Evolutionary conservation across 768 basidiomycete genomes (phyloP).

Genomic region (Hydnomerulius pinastri): DNA sequence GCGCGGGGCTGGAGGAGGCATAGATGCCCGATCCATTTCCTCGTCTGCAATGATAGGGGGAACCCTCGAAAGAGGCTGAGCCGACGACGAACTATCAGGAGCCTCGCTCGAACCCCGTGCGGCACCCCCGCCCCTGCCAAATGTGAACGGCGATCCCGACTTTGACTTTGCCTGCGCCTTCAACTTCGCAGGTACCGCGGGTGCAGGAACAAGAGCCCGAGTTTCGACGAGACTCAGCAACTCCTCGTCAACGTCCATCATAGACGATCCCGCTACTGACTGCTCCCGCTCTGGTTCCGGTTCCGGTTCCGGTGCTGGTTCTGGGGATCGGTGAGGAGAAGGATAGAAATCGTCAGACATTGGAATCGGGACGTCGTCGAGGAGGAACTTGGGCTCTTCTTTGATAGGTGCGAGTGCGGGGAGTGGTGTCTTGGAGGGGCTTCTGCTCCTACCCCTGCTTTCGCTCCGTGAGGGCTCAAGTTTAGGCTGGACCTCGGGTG

Average conservation of each 20-base stretch:
- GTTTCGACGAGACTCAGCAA: constrained; percentile 71
- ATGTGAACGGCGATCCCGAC: background rate
- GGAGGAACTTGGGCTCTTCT: constrained; percentile 1
- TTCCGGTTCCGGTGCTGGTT: constrained; percentile 1
- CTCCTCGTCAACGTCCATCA: constrained; percentile 58
- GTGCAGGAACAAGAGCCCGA: constrained; percentile 21
- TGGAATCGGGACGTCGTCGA: background rate
- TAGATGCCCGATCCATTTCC: constrained; percentile 50
- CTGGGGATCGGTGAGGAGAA: constrained; percentile 9
- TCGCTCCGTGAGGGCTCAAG: constrained; percentile 4
- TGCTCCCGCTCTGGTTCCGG: constrained; percentile 4
- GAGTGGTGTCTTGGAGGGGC: constrained; percentile 17
- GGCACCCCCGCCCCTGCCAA: background rate
- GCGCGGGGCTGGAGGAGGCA: constrained; percentile 50
- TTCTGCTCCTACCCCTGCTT: constrained; percentile 7
- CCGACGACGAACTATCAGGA: constrained; percentile 2
- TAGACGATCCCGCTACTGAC: constrained; percentile 24
- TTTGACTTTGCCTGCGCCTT: constrained; percentile 3
- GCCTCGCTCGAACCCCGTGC: constrained; percentile 4
- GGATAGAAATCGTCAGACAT: constrained; percentile 3
- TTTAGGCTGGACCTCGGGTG: background rate
- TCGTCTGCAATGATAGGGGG: constrained; percentile 14
- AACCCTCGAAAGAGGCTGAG: constrained; percentile 10
- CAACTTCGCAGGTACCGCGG: background rate
- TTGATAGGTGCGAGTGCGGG: background rate